Evolutionary conservation across 2,329 filamentous ascomycete species (phyloP), one percentile per base, ranked within the genome.

Genomic region (Colletotrichum tanaceti): DNA sequence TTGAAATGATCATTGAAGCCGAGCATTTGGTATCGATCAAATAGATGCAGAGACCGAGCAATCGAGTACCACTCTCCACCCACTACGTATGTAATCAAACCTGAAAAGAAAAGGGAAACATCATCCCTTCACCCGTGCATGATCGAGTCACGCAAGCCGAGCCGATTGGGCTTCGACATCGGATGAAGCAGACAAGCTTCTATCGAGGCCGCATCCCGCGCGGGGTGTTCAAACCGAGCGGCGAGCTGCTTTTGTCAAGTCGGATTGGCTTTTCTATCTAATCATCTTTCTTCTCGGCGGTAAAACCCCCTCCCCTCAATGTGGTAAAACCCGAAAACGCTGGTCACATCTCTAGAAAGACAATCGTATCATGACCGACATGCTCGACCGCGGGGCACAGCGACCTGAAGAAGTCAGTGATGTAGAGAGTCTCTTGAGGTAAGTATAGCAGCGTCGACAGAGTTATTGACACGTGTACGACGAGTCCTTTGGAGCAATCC

Each of bases 341-440:
- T 54, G 13, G 13, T 22, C 13, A 44, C 14, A 49, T 24, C 44
- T 28, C 24, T 2, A 49, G 32, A 16, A 46, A 44, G 11, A 18
- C 6, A 11, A 49, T 14, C n/a, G 14, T 39, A 63, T 3, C 44
- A 68, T 68, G 65, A 13, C 61, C n/a, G 22, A 53, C 32, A 53
- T 53, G 11, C 54, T 58, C 10, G 65, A 65, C 11, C 54, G 65
- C 43, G 63, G 61, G 13, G 65, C 53, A 22, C 39, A 61, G 4
- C 58, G 65, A 18, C 65, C 65, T 4, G 65, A 65, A 43, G 65
- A 68, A 24, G 32, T 68, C 1, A 32, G 57, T 13, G 61, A 50
- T 5, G 47, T 32, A 43, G 61, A n/a, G 6, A 47, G 61, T 47
- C 60, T 68, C 11, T 46, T 68, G 18, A 59, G 54, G 65, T 68